phyloP scores from a whole-genome alignment of 805 yeast genomes.

The Nakazawaea populi region DNA sequence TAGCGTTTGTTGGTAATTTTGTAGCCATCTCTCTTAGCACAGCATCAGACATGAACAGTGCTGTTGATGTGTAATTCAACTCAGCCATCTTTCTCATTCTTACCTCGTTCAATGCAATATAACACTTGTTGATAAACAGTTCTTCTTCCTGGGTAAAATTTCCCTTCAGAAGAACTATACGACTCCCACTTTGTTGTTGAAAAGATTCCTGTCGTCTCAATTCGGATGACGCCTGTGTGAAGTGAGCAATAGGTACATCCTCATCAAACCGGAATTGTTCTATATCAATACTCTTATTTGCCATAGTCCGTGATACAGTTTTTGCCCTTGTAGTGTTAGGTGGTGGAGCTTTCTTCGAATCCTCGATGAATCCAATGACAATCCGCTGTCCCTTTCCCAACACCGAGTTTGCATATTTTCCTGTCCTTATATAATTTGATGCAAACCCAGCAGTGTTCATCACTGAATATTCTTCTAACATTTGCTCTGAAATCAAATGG shows the following conservation, averaged over 20 bases:
- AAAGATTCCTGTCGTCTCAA: conserved; percentile 7
- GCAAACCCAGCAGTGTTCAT: conserved; percentile 79
- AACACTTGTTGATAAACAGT: conserved; percentile 24
- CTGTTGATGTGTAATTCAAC: conserved; percentile 27
- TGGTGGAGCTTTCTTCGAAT: conserved; percentile 16
- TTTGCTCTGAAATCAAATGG: conserved; percentile 59
- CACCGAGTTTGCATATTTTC: conserved; percentile 47
- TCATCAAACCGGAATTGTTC: conserved; percentile 17
- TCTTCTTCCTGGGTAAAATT: conserved; percentile 18
- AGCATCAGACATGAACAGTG: conserved; percentile 29
- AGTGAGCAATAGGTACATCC: conserved; percentile 14
- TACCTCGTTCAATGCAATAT: conserved; percentile 28
- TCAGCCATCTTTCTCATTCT: conserved; percentile 38
- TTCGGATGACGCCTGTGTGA: conserved; percentile 15
- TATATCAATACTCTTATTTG: conserved; percentile 7
- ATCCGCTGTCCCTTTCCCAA: conserved; percentile 38
- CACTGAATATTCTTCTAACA: conserved; percentile 65
- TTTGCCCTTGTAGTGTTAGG: conserved; percentile 5
- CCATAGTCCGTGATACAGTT: conserved; percentile 10
- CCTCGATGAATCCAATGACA: conserved; percentile 43
- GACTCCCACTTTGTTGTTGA: conserved; percentile 7
- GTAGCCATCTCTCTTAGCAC: conserved; percentile 50
- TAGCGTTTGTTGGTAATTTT: conserved; percentile 44
- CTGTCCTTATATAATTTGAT: conserved; percentile 62
- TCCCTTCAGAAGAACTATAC: conserved; percentile 16